Base-by-base conservation (phyloP, 1,139 yeast species). In the Debaryomyces coudertii region DNA sequence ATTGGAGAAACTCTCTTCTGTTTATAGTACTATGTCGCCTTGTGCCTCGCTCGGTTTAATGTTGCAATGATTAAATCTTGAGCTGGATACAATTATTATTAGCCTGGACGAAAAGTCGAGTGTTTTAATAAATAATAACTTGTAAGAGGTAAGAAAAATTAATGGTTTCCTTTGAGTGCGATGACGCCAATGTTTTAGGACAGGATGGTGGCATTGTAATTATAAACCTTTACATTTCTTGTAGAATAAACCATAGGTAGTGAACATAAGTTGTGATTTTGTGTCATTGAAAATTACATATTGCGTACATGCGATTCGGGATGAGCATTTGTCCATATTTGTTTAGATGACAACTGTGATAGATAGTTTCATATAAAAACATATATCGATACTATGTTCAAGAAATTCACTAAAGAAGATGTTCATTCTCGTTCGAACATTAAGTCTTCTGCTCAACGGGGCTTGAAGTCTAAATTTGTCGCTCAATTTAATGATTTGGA, bases 391-490 rank as follows among this genome's bases (percentile, higher is more conserved):
- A 40, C 24, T 36, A 79, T 80, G 84, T 79, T 80, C 56, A 77
- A 71, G 63, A 89, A 90, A 65, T 90, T 90, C 69, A 78, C 90
- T 27, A 85, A 82, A 56, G 97, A 90, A 44, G 97, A 90, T 61
- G 79, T 90, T 43, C 96, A 90, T 60, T 86, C 97, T 9, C 85
- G 95, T 53, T 85, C 97, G 11, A 92, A 90, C 62, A 86, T 90
- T 66, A 92, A 92, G 68, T 89, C 97, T 1, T 90, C 97, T 1
- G 93, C 87, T 9, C 97, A 90, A 63, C 80, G 97, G 66, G 87
- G 88, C 7, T 76, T 92, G 54, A 88, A 88, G 63, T 57, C 86
- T 30, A 87, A 84, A 57, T 76, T 92, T 44, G 86, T 85, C 2
- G 73, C 75, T 8, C 89, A 85, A 63, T 92, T 85, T 61, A 90